Conservation (phyloP, 2,329 filamentous ascomycete genomes). For the Verticillium isaacii region DNA sequence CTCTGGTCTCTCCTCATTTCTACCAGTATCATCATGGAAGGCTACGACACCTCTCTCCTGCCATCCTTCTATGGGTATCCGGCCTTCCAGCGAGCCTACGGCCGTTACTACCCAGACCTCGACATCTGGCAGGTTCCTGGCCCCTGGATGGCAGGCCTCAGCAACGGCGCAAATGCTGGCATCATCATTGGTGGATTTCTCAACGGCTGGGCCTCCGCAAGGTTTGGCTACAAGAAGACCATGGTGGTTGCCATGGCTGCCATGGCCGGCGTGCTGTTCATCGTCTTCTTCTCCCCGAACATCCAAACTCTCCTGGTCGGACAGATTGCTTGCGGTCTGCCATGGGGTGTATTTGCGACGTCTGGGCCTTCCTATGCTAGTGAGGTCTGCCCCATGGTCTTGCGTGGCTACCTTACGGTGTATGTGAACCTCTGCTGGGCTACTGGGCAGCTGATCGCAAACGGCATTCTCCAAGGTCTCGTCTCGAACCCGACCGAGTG, state of each 20-base stretch:
- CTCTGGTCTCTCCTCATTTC: conserved; percentile 34
- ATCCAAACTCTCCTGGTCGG: conserved; percentile 33
- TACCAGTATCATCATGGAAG: conserved; percentile 43
- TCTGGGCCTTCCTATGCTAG: conserved; percentile 35
- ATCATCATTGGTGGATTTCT: conserved; percentile 29
- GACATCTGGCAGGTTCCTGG: conserved; percentile 30
- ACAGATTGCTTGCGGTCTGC: conserved; percentile 30
- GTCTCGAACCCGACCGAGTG: conserved; percentile 23
- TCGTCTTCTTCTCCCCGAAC: conserved; percentile 41
- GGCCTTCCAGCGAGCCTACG: conserved; percentile 25
- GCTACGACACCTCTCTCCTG: conserved; percentile 28
- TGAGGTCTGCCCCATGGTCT: conserved; percentile 33
- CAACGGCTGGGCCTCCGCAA: conserved; percentile 39
- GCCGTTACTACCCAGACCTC: conserved; percentile 13
- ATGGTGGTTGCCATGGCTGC: conserved; percentile 32
- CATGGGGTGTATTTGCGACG: conserved; percentile 40
- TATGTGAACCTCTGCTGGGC: conserved; percentile 38
- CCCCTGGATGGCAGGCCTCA: conserved; percentile 35
- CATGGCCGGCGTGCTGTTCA: conserved; percentile 34
- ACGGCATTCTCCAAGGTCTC: conserved; percentile 31
- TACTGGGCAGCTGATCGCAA: conserved; percentile 34
- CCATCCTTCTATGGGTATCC: conserved; percentile 32
- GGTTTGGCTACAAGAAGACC: conserved; percentile 22
- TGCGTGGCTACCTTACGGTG: conserved; percentile 34
- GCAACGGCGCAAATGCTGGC: conserved; percentile 25